These are phyloP conservation scores for Trichoderma endophyticum DNA, from an alignment of 2,329 filamentous ascomycete genomes.

Conservation along the genomic window DNA sequence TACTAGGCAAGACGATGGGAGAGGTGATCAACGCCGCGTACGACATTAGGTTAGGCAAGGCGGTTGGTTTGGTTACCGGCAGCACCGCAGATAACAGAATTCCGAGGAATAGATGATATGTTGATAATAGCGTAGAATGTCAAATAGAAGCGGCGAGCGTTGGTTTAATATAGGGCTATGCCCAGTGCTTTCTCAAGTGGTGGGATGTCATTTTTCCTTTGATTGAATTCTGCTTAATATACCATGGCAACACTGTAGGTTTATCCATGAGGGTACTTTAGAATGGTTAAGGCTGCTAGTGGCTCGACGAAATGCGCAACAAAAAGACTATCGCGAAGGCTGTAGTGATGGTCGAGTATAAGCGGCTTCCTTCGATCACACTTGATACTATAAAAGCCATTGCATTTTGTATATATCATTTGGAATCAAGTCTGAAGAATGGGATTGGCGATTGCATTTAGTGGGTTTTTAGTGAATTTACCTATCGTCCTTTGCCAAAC, in stretches of 20 bases:
- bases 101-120: neutral
- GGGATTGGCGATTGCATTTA: too few species aligned
- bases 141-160: neutral
- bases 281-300: neutral
- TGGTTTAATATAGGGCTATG: neutral
- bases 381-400: neutral
- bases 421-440: too few species aligned
- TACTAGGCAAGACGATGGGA: too few species aligned
- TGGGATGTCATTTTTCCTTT: neutral
- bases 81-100: neutral
- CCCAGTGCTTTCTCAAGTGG: neutral
- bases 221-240: neutral
- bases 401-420: too few species aligned
- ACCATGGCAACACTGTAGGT: neutral
- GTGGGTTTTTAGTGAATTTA: too few species aligned
- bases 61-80: too few species aligned
- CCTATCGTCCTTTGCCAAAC: slow-evolving; percentile 46
- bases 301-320: neutral
- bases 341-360: neutral
- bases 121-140: neutral
- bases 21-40: too few species aligned
- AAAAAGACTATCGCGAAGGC: neutral
- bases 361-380: neutral
- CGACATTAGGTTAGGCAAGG: too few species aligned
- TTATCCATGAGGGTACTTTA: neutral